phyloP scores from a whole-genome alignment of 208 protist genomes.

The Crithidia fasciculata region DNA sequence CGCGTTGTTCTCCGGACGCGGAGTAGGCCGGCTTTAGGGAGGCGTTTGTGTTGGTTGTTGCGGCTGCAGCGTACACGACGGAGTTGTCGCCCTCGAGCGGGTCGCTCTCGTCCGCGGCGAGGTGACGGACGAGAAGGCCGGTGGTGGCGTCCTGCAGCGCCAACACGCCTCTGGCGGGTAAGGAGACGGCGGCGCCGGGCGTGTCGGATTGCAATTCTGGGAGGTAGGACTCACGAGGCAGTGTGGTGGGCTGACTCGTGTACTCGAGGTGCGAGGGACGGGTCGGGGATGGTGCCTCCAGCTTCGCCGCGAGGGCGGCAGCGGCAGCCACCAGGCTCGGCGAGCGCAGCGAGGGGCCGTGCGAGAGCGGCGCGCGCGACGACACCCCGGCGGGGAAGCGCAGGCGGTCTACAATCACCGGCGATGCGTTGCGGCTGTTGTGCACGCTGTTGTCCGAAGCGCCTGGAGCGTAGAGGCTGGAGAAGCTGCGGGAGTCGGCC shows the following conservation, averaged over 20 bases:
- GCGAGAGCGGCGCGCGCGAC: background rate
- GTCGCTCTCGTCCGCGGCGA: background rate
- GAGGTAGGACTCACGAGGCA: slow-evolving; percentile 22
- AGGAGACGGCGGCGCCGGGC: background rate
- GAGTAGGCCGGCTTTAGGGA: background rate
- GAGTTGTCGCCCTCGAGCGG: background rate
- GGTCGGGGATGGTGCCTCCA: slow-evolving; percentile 14
- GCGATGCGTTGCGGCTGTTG: background rate
- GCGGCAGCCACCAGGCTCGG: background rate
- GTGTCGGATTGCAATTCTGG: background rate
- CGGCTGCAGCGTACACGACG: background rate
- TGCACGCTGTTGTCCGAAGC: background rate
- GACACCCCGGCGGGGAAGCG: background rate
- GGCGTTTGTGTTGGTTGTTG: background rate
- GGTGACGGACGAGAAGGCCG: slow-evolving; percentile 25
- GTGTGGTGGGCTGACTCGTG: slow-evolving; percentile 1
- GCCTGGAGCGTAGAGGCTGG: background rate
- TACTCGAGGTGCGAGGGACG: slow-evolving; percentile 31
- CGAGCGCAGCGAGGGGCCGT: background rate
- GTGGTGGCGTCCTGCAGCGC: slow-evolving; percentile 33
- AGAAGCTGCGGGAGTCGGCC: background rate
- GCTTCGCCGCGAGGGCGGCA: background rate
- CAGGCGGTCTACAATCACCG: background rate
- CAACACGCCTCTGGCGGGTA: background rate
- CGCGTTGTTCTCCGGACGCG: background rate